Percentiles rank a stretch among this genome's conserved stretches.
Conservation (phyloP, 2,329 filamentous ascomycete species). For the Penicillium sp. region DNA sequence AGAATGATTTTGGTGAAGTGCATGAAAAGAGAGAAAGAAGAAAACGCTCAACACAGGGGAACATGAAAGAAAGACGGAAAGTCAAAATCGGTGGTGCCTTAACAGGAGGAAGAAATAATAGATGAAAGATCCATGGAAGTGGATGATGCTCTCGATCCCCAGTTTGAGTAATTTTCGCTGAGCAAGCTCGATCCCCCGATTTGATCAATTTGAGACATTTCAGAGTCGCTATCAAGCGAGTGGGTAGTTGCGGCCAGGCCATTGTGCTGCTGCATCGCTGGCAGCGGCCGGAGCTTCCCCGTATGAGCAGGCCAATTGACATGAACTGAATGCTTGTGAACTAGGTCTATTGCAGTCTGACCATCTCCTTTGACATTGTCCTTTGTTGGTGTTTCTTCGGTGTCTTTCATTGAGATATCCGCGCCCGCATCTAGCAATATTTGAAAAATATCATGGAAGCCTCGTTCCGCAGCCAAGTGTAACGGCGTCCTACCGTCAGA, state of each 20-base stretch:
- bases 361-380: slow-evolving; percentile 8
- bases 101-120: slow-evolving; percentile 4
- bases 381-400: not conserved
- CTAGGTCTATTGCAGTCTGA: slow-evolving; percentile 19
- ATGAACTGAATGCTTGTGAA: not conserved
- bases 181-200: slow-evolving; percentile 17
- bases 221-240: slow-evolving; percentile 10
- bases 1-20: no score
- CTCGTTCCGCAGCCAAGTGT: slow-evolving; percentile 28
- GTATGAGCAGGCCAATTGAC: slow-evolving; percentile 21
- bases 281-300: slow-evolving; percentile 14
- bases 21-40: no score
- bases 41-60: no score
- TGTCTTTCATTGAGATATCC: slow-evolving; percentile 18
- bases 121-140: slow-evolving; percentile 9
- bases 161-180: slow-evolving; percentile 9
- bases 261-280: slow-evolving; percentile 3
- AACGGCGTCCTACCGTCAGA: slow-evolving; percentile 24
- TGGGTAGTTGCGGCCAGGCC: slow-evolving; percentile 22
- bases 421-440: slow-evolving; percentile 26
- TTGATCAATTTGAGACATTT: slow-evolving; percentile 9
- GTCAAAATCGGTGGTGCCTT: not conserved
- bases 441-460: slow-evolving; percentile 24
- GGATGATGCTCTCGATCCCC: slow-evolving; percentile 12
- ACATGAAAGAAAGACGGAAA: no score